Evolutionary conservation across 2,329 filamentous ascomycete species (phyloP).

Genomic region (Ophiostoma sp.): DNA sequence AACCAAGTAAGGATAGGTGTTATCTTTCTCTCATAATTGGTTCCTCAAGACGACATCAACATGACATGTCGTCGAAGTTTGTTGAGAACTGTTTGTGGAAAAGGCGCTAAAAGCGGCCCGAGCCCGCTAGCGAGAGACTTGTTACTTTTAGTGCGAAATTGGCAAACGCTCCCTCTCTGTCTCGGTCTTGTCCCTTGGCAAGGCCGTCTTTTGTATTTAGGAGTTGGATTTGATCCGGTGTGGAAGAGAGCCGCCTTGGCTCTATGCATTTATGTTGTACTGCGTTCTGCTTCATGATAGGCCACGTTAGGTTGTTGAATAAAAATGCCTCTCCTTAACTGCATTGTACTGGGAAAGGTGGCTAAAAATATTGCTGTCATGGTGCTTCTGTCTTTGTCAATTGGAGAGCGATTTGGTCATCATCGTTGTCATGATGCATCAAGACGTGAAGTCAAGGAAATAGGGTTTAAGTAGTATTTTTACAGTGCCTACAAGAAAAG

Average conservation of each 20-base stretch:
- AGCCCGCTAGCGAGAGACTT: not conserved
- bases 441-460: not conserved
- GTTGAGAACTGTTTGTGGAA: not conserved
- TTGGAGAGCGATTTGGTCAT: not conserved
- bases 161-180: not conserved
- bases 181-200: not conserved
- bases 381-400: not conserved
- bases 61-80: not conserved
- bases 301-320: not conserved
- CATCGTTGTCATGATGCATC: not conserved
- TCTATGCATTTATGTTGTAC: not conserved
- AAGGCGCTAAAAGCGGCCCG: slow-evolving; percentile 15
- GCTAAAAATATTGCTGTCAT: not conserved
- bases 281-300: not conserved
- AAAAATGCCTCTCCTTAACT: not conserved
- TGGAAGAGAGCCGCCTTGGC: not conserved
- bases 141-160: not conserved
- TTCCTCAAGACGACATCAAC: not conserved
- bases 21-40: not conserved
- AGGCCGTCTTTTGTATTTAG: not conserved
- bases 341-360: not conserved
- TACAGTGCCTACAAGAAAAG: not conserved
- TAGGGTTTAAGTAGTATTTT: not conserved
- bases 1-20: not conserved
- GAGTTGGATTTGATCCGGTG: not conserved